Conservation (phyloP, 306 rosid species). For the Trichosanthes truncata region DNA sequence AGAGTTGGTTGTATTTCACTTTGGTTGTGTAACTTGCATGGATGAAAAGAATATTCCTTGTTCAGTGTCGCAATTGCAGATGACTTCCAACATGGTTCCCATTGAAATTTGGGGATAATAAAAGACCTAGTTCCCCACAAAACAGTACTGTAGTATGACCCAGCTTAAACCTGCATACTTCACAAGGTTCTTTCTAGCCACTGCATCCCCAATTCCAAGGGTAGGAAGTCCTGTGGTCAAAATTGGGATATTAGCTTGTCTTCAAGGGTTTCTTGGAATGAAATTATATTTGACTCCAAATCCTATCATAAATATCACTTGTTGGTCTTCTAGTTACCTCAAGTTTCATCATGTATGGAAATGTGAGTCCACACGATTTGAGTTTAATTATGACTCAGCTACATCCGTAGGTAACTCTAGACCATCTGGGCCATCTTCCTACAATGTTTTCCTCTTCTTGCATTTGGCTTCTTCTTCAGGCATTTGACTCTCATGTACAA, state of each 20-base stretch:
- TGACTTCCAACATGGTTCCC: background rate
- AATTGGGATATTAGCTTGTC: background rate
- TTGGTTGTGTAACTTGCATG: background rate
- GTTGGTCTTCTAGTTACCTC: background rate
- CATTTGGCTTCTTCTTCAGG: background rate
- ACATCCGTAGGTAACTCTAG: background rate
- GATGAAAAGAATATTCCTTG: background rate
- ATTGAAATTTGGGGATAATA: background rate
- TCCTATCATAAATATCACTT: background rate
- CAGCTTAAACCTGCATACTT: background rate
- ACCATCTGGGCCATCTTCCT: background rate
- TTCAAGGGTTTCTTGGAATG: background rate
- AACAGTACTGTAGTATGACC: background rate
- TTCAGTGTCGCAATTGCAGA: background rate
- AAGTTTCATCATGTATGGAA: background rate
- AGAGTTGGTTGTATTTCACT: no score
- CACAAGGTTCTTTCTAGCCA: background rate
- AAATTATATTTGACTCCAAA: background rate
- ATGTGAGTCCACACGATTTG: background rate
- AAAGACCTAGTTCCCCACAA: background rate
- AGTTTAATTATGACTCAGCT: background rate
- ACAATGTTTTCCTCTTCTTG: background rate
- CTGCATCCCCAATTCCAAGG: background rate
- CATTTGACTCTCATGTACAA: background rate
- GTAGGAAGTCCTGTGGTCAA: background rate